Evolutionary conservation across 2,329 filamentous ascomycete genomes (phyloP), one percentile per base, ranked within the genome.

Genomic region (Trichoderma aggressivum): DNA sequence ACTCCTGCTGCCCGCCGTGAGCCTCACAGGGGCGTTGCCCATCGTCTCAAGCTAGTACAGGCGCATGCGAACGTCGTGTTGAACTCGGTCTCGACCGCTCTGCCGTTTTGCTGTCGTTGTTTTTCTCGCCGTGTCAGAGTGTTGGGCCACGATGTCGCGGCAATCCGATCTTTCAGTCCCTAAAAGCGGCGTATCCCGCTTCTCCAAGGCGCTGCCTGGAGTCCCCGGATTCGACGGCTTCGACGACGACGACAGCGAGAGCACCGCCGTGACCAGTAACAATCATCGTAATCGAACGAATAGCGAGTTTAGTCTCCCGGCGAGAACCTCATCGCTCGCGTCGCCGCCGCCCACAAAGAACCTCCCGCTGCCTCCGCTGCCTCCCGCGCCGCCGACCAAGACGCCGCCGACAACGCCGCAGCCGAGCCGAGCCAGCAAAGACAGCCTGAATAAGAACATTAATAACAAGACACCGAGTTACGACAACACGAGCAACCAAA

Each of bases 121-220:
- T 14, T 24, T 58, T 6, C 39, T 43, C 28, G 24, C 47, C 47
- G 70, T 59, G 70, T 59, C 43, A 24, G 53, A 24, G 62, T 39
- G 26, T 34, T 36, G 43, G 18, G 50, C 50, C 34, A 62, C 70
- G 18, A 70, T 72, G 70, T 60, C 53, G 70, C 66, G 30, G n/a
- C 50, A 11, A 14, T 64, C 53, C 28, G 55, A 50, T 39, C 70
- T 63, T 30, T 34, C 32, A 36, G 58, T 70, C 36, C 61, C 71
- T 72, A 72, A 72, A 76, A 79, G 77, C 73, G 85, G 85, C 75
- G 80, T 82, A 69, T 88, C 87, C 75, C 86, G 86, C 78, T 87
- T 87, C 80, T 88, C 87, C 77, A 89, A 89, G 80, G 86, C 86
- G 39, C 80, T 89, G 74, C 87, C 87, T 39, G 81, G 82, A 70